These are phyloP conservation scores for Rugonectria rugulosa DNA, from an alignment of 2,329 filamentous ascomycete genomes.

Conservation along the genomic window DNA sequence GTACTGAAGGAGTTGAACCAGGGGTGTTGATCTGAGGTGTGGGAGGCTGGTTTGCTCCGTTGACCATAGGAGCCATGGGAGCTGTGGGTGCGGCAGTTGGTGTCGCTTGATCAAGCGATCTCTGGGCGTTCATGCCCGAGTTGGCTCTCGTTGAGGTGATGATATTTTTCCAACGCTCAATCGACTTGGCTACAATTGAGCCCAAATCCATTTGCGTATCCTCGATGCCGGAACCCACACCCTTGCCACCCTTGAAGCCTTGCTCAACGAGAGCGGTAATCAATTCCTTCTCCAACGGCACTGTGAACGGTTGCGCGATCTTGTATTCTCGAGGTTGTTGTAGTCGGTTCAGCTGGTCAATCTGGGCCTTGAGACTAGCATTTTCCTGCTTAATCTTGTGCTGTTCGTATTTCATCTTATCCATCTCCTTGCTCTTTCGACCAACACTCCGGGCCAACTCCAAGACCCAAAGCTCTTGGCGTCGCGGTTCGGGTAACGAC, in stretches of 20 bases:
- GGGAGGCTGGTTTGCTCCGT: slow-evolving; percentile 26
- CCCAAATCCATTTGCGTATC: slow-evolving; percentile 62
- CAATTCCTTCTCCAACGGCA: slow-evolving; percentile 59
- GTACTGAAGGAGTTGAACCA: slow-evolving; percentile 7
- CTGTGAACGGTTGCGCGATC: slow-evolving; percentile 58
- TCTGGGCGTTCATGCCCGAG: slow-evolving; percentile 60
- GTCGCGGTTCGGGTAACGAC: slow-evolving; percentile 62
- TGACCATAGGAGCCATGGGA: slow-evolving; percentile 25
- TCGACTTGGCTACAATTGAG: slow-evolving; percentile 60
- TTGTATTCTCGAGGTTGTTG: slow-evolving; percentile 69
- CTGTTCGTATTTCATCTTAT: slow-evolving; percentile 59
- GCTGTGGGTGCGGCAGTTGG: slow-evolving; percentile 27
- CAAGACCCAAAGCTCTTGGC: slow-evolving; percentile 66
- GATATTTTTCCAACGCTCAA: slow-evolving; percentile 69
- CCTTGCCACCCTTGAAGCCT: slow-evolving; percentile 48
- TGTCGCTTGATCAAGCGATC: slow-evolving; percentile 51
- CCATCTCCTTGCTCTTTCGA: slow-evolving; percentile 62
- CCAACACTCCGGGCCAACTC: slow-evolving; percentile 68
- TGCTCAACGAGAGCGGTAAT: slow-evolving; percentile 57
- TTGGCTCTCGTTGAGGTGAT: slow-evolving; percentile 59
- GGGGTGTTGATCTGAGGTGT: slow-evolving; percentile 29
- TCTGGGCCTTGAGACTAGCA: slow-evolving; percentile 62
- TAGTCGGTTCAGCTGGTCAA: slow-evolving; percentile 65
- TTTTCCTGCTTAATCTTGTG: slow-evolving; percentile 64
- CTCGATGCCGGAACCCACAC: slow-evolving; percentile 56